These are phyloP conservation scores for Sporisorium scitamineum DNA, from an alignment of 1,284 basidiomycete genomes.

Conservation along the genomic window DNA sequence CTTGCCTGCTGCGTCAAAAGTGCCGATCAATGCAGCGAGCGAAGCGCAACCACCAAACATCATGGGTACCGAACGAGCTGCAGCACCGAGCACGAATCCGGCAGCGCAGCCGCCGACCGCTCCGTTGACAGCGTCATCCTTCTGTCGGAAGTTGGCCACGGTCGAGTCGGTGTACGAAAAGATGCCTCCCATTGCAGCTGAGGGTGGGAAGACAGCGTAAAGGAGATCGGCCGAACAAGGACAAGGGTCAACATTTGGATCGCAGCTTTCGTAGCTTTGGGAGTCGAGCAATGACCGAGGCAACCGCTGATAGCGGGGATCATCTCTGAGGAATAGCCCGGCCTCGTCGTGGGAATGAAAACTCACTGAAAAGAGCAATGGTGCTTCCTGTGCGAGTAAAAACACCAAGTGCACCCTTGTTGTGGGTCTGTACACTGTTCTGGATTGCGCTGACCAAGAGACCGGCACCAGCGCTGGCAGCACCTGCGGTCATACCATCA, in stretches of 20 bases:
- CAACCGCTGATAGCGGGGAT: too few relatives aligned
- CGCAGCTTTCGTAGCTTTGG: not conserved
- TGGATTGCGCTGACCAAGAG: constrained; percentile 65
- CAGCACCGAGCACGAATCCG: constrained; percentile 87
- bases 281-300: too few relatives aligned
- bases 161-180: constrained; percentile 85
- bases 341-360: not conserved
- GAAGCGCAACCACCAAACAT: constrained; percentile 84
- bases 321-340: too few relatives aligned
- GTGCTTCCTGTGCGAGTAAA: constrained; percentile 82
- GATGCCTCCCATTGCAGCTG: constrained; percentile 85
- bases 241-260: not conserved
- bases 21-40: constrained; percentile 83
- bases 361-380: constrained; percentile 78
- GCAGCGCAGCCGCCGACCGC: constrained; percentile 91
- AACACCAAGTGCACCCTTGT: constrained; percentile 86
- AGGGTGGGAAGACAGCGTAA: constrained; percentile 5
- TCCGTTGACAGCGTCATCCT: constrained; percentile 85
- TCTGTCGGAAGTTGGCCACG: constrained; percentile 84
- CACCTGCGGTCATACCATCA: constrained; percentile 57
- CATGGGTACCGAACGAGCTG: constrained; percentile 85
- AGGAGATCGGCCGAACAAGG: not conserved
- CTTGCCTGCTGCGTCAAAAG: constrained; percentile 83
- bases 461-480: constrained; percentile 56
- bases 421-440: constrained; percentile 73